These are phyloP conservation scores for Candida michaelii DNA, from an alignment of 805 yeast genomes.

Conservation along the genomic window DNA sequence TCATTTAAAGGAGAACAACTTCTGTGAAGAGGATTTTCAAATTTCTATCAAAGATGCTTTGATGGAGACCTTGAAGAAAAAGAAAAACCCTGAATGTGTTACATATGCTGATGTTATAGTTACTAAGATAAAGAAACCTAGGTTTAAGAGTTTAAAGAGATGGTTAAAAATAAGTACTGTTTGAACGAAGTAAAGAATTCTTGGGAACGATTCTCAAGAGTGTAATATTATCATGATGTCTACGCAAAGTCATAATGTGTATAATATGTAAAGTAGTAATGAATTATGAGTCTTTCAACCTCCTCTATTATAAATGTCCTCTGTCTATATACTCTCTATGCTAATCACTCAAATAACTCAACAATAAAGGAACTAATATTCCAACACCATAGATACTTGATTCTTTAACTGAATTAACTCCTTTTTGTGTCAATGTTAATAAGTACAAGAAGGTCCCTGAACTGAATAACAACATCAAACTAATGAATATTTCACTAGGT, in stretches of 20 bases:
- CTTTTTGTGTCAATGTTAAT: slow-evolving; percentile 54
- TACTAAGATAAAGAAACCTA: slow-evolving; percentile 5
- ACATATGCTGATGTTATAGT: slow-evolving; percentile 14
- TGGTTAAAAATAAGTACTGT: neutral
- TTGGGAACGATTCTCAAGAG: no score
- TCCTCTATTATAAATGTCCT: no score
- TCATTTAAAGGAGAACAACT: slow-evolving; percentile 9
- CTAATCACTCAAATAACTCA: slow-evolving; percentile 22
- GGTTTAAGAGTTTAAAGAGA: neutral
- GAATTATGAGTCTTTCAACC: no score
- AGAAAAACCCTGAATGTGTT: slow-evolving; percentile 1
- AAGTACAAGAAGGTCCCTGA: slow-evolving; percentile 76
- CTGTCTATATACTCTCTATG: neutral
- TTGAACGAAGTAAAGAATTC: neutral
- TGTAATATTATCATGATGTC: no score
- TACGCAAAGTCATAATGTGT: neutral
- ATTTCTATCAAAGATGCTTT: neutral
- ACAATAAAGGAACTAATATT: slow-evolving; percentile 26
- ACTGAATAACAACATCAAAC: slow-evolving; percentile 57
- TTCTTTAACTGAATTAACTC: slow-evolving; percentile 14
- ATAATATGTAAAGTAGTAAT: neutral
- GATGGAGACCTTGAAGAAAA: neutral
- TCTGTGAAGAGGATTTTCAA: neutral
- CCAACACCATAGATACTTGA: slow-evolving; percentile 20
- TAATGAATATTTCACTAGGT: slow-evolving; percentile 41